Conservation (phyloP, 2,329 filamentous ascomycete species). For the Apiospora hydei region DNA sequence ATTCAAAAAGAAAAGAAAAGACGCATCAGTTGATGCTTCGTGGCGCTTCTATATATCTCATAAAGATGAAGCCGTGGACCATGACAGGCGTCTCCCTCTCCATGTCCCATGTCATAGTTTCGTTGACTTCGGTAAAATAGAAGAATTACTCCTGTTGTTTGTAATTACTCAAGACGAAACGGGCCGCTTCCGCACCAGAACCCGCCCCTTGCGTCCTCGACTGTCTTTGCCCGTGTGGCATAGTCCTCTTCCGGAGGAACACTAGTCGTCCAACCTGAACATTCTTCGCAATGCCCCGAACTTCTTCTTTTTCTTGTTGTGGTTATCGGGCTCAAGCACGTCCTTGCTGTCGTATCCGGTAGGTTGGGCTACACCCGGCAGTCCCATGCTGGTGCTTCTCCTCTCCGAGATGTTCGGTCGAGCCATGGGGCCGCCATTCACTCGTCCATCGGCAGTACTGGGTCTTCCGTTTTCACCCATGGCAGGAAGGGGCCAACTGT, state of each 20-base stretch:
- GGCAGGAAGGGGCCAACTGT: constrained; percentile 58
- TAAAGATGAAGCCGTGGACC: constrained; percentile 3
- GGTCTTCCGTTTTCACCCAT: constrained; percentile 38
- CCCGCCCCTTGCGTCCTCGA: background rate
- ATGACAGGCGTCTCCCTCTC: background rate
- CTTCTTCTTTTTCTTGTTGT: constrained; percentile 65
- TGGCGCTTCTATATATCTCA: constrained; percentile 3
- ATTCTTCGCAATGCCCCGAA: constrained; percentile 71
- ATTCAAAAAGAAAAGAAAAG: constrained; percentile 14
- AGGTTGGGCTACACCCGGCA: constrained; percentile 27
- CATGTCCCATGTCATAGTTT: background rate
- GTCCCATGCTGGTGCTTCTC: constrained; percentile 39
- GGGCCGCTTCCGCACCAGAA: background rate
- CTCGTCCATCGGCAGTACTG: constrained; percentile 42
- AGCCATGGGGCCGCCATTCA: constrained; percentile 28
- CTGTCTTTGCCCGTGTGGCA: background rate
- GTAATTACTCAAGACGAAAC: background rate
- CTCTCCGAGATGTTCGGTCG: constrained; percentile 33
- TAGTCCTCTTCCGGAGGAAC: constrained; percentile 1
- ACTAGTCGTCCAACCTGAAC: constrained; percentile 61
- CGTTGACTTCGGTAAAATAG: background rate
- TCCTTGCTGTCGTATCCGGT: constrained; percentile 28
- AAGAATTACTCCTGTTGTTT: background rate
- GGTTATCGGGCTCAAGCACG: constrained; percentile 29
- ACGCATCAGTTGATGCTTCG: constrained; percentile 13